Percentiles rank a stretch among this genome's conserved stretches.
Conservation (phyloP, 495 filamentous ascomycete genomes). For the Chaetomium cochliodes region DNA sequence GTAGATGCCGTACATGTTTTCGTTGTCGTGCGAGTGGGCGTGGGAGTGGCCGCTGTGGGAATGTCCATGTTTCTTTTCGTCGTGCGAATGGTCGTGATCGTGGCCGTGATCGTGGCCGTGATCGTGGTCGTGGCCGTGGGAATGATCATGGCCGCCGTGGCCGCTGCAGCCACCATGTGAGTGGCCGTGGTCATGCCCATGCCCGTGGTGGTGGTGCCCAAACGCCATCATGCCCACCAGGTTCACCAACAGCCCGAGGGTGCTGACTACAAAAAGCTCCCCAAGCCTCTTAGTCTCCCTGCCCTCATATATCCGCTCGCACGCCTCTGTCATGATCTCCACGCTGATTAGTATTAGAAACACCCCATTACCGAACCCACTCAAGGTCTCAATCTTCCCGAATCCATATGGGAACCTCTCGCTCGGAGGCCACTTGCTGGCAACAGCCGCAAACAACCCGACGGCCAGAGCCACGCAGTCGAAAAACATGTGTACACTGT, state of each 20-base stretch:
- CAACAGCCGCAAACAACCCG: slow-evolving; percentile 90
- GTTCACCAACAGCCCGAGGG: slow-evolving; percentile 82
- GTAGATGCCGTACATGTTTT: slow-evolving; percentile 99
- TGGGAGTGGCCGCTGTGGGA: slow-evolving; percentile 27
- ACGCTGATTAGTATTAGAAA: slow-evolving; percentile 95
- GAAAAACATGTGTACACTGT: slow-evolving; percentile 99
- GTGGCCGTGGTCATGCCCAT: slow-evolving; percentile 40
- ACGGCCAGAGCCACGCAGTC: slow-evolving; percentile 92
- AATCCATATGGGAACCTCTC: slow-evolving; percentile 89
- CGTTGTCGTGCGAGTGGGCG: slow-evolving; percentile 67
- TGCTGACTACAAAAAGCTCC: slow-evolving; percentile 84
- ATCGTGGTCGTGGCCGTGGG: slow-evolving; percentile 47
- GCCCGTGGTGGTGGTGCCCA: slow-evolving; percentile 67
- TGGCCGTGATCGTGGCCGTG: slow-evolving; percentile 61
- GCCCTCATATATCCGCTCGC: slow-evolving; percentile 79
- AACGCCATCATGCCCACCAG: slow-evolving; percentile 89
- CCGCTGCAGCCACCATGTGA: slow-evolving; percentile 22
- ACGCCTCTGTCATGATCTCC: slow-evolving; percentile 93
- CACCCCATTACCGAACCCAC: slow-evolving; percentile 94
- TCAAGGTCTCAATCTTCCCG: slow-evolving; percentile 93
- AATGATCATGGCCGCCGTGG: slow-evolving; percentile 39
- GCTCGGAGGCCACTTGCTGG: slow-evolving; percentile 94
- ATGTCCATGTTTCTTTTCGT: slow-evolving; percentile 32
- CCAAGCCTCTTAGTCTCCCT: slow-evolving; percentile 77
- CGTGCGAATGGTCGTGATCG: slow-evolving; percentile 37